Conservation (phyloP, 108 stramenopile genomes). For the Pelagomonas calceolata region DNA sequence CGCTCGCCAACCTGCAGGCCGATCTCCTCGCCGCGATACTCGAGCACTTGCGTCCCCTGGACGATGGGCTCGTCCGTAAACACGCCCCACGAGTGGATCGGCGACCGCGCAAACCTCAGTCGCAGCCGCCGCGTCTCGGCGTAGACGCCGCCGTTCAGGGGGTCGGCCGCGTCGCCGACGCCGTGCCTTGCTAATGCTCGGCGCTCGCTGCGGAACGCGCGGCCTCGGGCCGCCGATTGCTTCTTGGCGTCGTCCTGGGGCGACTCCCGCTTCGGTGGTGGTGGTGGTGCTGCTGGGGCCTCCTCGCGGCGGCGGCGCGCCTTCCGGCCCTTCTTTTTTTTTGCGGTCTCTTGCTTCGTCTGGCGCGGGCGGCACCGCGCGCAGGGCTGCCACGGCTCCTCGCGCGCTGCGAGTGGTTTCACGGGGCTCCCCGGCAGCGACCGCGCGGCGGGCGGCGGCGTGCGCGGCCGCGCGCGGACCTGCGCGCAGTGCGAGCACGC, state of each 20-base stretch:
- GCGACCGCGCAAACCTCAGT: conserved; percentile 45
- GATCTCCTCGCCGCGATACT: conserved; percentile 86
- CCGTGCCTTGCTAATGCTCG: neutral
- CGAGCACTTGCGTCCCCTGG: conserved; percentile 65
- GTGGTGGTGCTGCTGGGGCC: neutral
- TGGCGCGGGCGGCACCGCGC: neutral
- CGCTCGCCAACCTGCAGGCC: conserved; percentile 71
- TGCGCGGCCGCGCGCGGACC: neutral
- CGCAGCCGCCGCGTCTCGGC: neutral
- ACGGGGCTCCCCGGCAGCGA: neutral
- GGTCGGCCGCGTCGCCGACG: neutral
- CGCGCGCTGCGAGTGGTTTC: neutral
- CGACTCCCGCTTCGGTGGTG: neutral
- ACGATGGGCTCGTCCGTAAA: conserved; percentile 53
- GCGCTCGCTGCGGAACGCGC: neutral
- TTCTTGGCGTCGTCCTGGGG: neutral
- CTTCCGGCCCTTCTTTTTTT: neutral
- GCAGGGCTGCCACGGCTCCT: neutral
- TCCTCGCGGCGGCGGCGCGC: neutral
- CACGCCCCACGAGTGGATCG: conserved; percentile 73
- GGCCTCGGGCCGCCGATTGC: neutral
- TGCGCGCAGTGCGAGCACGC: neutral
- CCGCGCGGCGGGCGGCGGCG: neutral
- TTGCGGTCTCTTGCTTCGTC: neutral
- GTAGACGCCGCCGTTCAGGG: neutral